Percentiles rank a stretch among this genome's conserved stretches.
Conservation (phyloP, 2,329 filamentous ascomycete genomes). For the Aureobasidium sp. region DNA sequence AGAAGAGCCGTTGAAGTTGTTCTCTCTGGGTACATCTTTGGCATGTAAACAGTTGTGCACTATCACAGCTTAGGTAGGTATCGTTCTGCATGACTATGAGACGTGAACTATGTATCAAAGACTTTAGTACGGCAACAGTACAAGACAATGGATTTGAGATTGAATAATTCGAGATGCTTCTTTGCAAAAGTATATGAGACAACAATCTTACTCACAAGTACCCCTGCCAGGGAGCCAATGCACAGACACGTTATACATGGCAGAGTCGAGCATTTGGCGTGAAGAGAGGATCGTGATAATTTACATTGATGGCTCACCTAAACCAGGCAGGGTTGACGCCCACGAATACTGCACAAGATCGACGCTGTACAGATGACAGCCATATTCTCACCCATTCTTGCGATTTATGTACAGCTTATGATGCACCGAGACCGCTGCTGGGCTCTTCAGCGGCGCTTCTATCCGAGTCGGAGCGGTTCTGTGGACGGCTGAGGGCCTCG, state of each 20-base stretch:
- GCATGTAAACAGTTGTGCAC: too few species aligned
- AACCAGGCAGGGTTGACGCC: background rate
- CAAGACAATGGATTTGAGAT: background rate
- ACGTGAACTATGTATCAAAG: too few species aligned
- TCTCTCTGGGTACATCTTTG: background rate
- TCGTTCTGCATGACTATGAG: too few species aligned
- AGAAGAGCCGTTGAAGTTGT: background rate
- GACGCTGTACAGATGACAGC: background rate
- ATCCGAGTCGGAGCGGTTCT: constrained; percentile 16
- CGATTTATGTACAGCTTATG: constrained; percentile 9
- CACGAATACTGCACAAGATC: background rate
- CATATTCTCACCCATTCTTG: background rate
- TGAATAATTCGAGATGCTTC: background rate
- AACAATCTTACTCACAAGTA: background rate
- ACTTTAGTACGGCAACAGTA: background rate
- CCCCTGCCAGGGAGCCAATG: background rate
- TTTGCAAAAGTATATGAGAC: background rate
- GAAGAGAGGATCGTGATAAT: background rate
- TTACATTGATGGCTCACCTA: background rate
- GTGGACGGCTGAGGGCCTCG: constrained; percentile 38
- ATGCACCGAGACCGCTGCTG: constrained; percentile 21
- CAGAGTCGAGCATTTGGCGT: background rate
- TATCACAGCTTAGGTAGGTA: too few species aligned
- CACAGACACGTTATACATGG: background rate
- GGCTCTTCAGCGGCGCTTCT: constrained; percentile 22